Conservation (phyloP, 345 rosid genomes). For the Acer saccharum region DNA sequence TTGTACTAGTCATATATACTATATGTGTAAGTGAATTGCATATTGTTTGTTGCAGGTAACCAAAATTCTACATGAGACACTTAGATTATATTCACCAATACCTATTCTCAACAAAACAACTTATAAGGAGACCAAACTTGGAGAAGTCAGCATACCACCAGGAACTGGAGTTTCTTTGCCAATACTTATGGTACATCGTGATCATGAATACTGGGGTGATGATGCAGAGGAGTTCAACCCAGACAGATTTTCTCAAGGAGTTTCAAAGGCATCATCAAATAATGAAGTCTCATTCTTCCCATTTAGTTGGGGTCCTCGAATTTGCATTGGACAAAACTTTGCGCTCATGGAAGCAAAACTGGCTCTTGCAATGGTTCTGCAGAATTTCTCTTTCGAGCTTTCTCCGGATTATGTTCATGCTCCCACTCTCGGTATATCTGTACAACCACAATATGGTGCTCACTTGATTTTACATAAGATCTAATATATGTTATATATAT, state of each 20-base stretch:
- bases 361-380: slow-evolving; percentile 24
- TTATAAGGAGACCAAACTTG: slow-evolving; percentile 33
- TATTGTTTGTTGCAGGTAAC: neutral
- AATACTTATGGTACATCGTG: slow-evolving; percentile 31
- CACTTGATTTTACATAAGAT: neutral
- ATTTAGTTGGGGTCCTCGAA: slow-evolving; percentile 38
- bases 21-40: too few relatives aligned
- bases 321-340: slow-evolving; percentile 36
- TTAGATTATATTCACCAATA: slow-evolving; percentile 43
- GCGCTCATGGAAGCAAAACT: slow-evolving; percentile 28
- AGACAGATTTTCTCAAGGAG: slow-evolving; percentile 39
- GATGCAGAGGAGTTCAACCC: slow-evolving; percentile 40
- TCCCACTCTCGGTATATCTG: neutral
- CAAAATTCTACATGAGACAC: slow-evolving; percentile 27
- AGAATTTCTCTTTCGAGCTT: slow-evolving; percentile 23
- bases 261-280: slow-evolving; percentile 30
- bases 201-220: slow-evolving; percentile 33
- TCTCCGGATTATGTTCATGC: slow-evolving; percentile 33
- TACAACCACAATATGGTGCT: slow-evolving; percentile 33
- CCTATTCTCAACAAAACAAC: neutral
- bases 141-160: slow-evolving; percentile 25
- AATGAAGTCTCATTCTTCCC: slow-evolving; percentile 24
- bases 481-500: too few relatives aligned
- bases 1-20: too few relatives aligned
- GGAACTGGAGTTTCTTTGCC: slow-evolving; percentile 28